Evolutionary conservation across 129 eudicot species (phyloP).

Genomic region (Lactuca sativa): DNA sequence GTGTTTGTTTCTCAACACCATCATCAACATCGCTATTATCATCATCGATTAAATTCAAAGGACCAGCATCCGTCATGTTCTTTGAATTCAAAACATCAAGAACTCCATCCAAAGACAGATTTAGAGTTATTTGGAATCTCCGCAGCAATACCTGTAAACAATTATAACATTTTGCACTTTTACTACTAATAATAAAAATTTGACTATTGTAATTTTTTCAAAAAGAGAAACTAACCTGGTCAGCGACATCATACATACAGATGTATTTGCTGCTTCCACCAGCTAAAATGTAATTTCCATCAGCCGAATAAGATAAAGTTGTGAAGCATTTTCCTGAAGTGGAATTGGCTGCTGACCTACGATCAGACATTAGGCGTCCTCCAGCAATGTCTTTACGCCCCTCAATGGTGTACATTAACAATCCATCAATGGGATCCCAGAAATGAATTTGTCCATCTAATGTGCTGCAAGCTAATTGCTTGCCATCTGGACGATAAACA

Average conservation of each 20-base stretch:
- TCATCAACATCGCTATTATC: constrained; percentile 73
- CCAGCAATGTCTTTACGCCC: constrained; percentile 97
- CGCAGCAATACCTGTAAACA: constrained; percentile 72
- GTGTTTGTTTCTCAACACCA: constrained; percentile 87
- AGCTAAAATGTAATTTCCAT: constrained; percentile 94
- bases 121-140: constrained; percentile 83
- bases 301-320: constrained; percentile 88
- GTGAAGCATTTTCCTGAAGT: constrained; percentile 90
- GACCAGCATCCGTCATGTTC: constrained; percentile 96
- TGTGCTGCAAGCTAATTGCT: constrained; percentile 91
- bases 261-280: constrained; percentile 93
- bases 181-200: no score
- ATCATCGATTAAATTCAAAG: constrained; percentile 83
- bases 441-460: constrained; percentile 93
- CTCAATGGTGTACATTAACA: constrained; percentile 87
- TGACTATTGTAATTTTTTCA: background rate
- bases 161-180: no score
- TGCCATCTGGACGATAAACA: constrained; percentile 96
- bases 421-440: constrained; percentile 90
- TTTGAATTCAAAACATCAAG: constrained; percentile 85
- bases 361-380: constrained; percentile 93
- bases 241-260: constrained; percentile 97
- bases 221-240: constrained; percentile 63
- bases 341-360: constrained; percentile 87
- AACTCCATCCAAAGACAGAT: constrained; percentile 91